Evolutionary conservation across 176 grass and related monocot genomes (phyloP).

Genomic region (Musa beccarii): DNA sequence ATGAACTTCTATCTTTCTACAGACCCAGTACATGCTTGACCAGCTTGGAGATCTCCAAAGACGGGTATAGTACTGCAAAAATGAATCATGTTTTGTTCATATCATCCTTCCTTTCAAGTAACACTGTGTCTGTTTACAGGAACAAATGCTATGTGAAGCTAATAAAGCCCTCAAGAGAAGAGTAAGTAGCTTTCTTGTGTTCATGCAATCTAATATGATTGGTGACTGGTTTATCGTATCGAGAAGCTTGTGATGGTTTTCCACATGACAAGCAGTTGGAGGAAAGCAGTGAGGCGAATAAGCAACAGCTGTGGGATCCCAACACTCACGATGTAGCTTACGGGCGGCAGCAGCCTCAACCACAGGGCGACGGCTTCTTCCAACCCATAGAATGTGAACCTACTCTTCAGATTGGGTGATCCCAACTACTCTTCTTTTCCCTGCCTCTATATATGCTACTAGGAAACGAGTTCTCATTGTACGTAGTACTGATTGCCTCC

Average conservation of each 20-base stretch:
- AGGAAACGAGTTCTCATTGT: background rate
- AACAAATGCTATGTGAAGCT: conserved; percentile 65
- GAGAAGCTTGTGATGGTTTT: background rate
- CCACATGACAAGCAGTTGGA: conserved; percentile 44
- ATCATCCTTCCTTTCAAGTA: background rate
- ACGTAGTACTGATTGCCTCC: background rate
- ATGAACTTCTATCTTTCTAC: conserved; percentile 13
- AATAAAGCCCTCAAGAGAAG: conserved; percentile 74
- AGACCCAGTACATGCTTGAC: conserved; percentile 80
- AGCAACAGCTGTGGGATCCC: conserved; percentile 68
- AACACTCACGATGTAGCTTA: conserved; percentile 21
- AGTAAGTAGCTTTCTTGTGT: conserved; percentile 26
- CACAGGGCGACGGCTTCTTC: conserved; percentile 61
- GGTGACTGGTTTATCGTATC: background rate
- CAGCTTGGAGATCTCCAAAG: conserved; percentile 70
- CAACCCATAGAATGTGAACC: conserved; percentile 75
- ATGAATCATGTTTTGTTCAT: background rate
- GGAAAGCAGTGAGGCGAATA: conserved; percentile 47
- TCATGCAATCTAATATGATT: background rate
- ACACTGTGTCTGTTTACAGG: conserved; percentile 27
- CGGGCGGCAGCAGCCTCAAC: conserved; percentile 50
- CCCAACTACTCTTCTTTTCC: background rate
- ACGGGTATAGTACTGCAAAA: conserved; percentile 30
- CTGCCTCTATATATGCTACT: background rate
- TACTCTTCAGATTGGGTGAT: conserved; percentile 76